Conservation (phyloP, 371 early-diverging fungal species). For the Rhizopus delemar region DNA sequence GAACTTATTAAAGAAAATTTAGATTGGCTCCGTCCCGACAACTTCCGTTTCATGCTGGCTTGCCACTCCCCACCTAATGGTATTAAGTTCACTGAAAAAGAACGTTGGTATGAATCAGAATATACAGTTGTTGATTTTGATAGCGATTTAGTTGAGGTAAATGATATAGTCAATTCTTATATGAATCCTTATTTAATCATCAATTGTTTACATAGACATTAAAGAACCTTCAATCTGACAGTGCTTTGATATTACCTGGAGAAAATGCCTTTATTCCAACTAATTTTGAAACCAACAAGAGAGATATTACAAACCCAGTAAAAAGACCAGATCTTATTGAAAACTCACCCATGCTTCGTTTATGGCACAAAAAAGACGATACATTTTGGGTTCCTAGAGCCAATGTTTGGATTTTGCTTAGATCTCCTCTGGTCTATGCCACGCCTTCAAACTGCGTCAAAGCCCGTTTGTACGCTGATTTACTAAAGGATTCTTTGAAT, state of each 20-base stretch:
- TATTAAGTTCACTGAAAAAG: constrained; percentile 54
- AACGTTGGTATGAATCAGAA: constrained; percentile 83
- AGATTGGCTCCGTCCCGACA: constrained; percentile 64
- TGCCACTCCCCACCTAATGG: constrained; percentile 49
- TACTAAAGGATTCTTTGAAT: constrained; percentile 79
- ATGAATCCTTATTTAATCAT: neutral
- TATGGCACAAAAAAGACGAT: constrained; percentile 96
- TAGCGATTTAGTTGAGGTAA: constrained; percentile 55
- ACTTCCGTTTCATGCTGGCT: constrained; percentile 63
- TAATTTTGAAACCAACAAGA: constrained; percentile 62
- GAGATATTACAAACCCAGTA: constrained; percentile 32
- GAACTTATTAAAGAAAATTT: constrained; percentile 62
- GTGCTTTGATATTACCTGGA: constrained; percentile 70
- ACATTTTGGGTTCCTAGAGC: constrained; percentile 84
- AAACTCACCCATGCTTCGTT: constrained; percentile 64
- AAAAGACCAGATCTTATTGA: constrained; percentile 57
- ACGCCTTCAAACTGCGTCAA: constrained; percentile 60
- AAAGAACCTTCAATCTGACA: constrained; percentile 42
- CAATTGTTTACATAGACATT: constrained; percentile 28
- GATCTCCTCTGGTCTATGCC: constrained; percentile 65
- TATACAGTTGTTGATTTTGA: constrained; percentile 73
- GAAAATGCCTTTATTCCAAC: constrained; percentile 86
- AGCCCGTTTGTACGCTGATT: constrained; percentile 69
- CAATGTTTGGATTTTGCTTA: constrained; percentile 56
- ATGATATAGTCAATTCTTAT: neutral